A percentile compares a stretch with the other conserved stretches of the same genome.
Evolutionary conservation across 495 filamentous ascomycete genomes (phyloP).

Genomic region (Aspergillus taichungensis): DNA sequence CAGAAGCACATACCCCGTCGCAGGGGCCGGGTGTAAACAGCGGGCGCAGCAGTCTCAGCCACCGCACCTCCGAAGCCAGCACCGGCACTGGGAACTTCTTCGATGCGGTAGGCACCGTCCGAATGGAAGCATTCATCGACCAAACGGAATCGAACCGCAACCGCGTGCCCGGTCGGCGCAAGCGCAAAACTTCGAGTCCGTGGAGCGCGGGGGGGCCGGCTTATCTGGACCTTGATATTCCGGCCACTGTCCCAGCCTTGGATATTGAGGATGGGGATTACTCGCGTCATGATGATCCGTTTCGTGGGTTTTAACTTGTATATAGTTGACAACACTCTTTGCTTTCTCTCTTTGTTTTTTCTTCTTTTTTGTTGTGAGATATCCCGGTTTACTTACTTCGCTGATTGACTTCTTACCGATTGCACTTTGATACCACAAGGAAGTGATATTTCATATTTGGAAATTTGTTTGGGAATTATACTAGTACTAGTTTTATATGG

Average conservation of each 20-base stretch:
- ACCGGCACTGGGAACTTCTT: slow-evolving; percentile 37
- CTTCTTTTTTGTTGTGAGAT: neutral
- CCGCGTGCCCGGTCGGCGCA: slow-evolving; percentile 7
- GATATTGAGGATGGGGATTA: slow-evolving; percentile 20
- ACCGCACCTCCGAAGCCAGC: slow-evolving; percentile 37
- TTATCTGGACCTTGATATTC: slow-evolving; percentile 24
- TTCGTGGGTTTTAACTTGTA: slow-evolving; percentile 27
- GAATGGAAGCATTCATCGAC: slow-evolving; percentile 87
- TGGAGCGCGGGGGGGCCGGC: slow-evolving; percentile 24
- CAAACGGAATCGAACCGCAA: slow-evolving; percentile 28
- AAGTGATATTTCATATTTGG: too few relatives aligned
- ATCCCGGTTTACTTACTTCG: neutral
- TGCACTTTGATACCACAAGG: too few relatives aligned
- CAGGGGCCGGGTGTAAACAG: slow-evolving; percentile 22
- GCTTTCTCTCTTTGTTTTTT: neutral
- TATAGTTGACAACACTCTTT: neutral
- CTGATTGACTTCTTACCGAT: too few relatives aligned
- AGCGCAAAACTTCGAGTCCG: slow-evolving; percentile 30
- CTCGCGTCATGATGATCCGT: slow-evolving; percentile 30
- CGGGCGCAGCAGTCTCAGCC: slow-evolving; percentile 34
- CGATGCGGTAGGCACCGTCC: slow-evolving; percentile 75
- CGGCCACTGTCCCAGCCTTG: slow-evolving; percentile 2
- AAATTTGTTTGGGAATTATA: too few relatives aligned
- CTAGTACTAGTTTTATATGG: too few relatives aligned
- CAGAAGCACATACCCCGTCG: slow-evolving; percentile 43